Base-by-base conservation (phyloP, 108 stramenopile species). In the Chaetoceros tenuissimus region DNA sequence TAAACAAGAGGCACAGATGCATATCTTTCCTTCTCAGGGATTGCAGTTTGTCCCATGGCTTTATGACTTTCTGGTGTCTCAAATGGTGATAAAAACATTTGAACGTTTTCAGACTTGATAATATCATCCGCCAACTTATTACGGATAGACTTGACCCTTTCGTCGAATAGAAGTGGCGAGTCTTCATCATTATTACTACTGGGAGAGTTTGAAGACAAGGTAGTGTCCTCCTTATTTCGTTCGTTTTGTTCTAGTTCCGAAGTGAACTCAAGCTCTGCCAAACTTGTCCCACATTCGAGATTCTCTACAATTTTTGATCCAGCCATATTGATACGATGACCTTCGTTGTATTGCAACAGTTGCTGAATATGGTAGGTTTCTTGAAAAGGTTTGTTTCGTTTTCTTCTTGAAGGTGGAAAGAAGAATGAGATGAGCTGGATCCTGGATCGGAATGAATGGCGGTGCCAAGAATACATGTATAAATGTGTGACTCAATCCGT, bases 1-100 rank as follows among this genome's bases (percentile, higher is more conserved):
- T 93, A 93, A 26, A 93, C 76, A 51, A 93, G 57, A 0, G 92
- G 92, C 18, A 88, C 62, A n/a, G 57, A 30, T 21, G 62, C 50
- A 55, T 27, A 61, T n/a, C 50, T 24, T 5, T 21, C 50, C 51
- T 20, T 34, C 25, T 24, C 24, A 5, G 19, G 51, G 16, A 25
- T 44, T 54, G 21, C 28, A 44, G 48, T 19, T 22, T 28, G 22
- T 20, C 28, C 21, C 2, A 22, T 51, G 18, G 44, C 10, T 1
- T 58, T 27, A 19, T 20, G 13, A 0, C 25, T 17, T 24, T 21
- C 2, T 46, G 45, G 26, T 40, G 57, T 18, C 53, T 62, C 55
- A 40, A 62, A 73, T 0, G 72, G 72, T 26, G 72, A 73, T 22
- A 47, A 47, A 63, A 73, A 67, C 1, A 46, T 7, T 17, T 3